phyloP scores from a whole-genome alignment of 2,329 filamentous ascomycete genomes.

The Alternaria sp. region DNA sequence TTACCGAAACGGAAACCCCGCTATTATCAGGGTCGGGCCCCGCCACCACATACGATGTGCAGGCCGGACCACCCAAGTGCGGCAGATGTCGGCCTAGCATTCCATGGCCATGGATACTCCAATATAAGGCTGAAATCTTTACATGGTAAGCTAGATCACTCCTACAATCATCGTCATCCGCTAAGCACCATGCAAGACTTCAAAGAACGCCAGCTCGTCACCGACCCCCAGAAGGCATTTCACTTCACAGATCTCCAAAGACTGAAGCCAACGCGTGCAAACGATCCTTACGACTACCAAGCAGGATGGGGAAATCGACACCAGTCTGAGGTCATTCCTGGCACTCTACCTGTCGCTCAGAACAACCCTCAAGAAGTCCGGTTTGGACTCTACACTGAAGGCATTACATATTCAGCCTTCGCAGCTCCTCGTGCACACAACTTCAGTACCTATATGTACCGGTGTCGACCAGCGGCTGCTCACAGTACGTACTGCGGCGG shows the following conservation, averaged over 20 bases:
- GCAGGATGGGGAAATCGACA: slow-evolving; percentile 50
- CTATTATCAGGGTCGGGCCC: slow-evolving; percentile 31
- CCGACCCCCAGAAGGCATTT: slow-evolving; percentile 47
- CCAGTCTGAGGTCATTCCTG: slow-evolving; percentile 52
- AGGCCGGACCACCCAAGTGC: slow-evolving; percentile 36
- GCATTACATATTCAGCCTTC: slow-evolving; percentile 54
- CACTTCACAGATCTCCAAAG: slow-evolving; percentile 49
- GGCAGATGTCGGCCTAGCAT: slow-evolving; percentile 35
- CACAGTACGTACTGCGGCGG: slow-evolving; percentile 38
- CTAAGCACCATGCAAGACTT: slow-evolving; percentile 37
- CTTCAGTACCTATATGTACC: slow-evolving; percentile 55
- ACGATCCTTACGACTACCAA: slow-evolving; percentile 49
- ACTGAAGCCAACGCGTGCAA: slow-evolving; percentile 46
- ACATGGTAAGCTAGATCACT: slow-evolving; percentile 11
- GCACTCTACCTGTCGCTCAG: slow-evolving; percentile 51
- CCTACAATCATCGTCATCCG: neutral
- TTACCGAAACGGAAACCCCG: slow-evolving; percentile 32
- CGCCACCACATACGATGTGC: slow-evolving; percentile 41
- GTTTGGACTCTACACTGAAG: slow-evolving; percentile 55
- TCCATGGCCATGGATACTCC: slow-evolving; percentile 24
- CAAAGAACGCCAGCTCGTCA: slow-evolving; percentile 44
- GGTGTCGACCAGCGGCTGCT: slow-evolving; percentile 52
- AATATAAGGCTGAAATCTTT: slow-evolving; percentile 36
- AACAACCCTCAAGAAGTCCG: slow-evolving; percentile 52
- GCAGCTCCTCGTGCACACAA: slow-evolving; percentile 51